phyloP scores from a whole-genome alignment of 1,139 yeast genomes.

The Blastobotrys arbuscula region DNA sequence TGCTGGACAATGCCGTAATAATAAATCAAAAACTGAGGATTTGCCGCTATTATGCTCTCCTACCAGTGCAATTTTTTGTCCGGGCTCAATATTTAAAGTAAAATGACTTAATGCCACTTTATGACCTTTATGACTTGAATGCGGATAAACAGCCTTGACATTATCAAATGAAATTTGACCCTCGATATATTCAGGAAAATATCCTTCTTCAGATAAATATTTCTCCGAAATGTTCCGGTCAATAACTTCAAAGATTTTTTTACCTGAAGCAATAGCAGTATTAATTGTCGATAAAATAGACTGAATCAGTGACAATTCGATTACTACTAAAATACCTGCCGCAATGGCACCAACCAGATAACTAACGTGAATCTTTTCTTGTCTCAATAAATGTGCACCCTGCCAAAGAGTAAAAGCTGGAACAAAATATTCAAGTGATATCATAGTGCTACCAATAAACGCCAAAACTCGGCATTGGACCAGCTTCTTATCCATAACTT shows the following conservation, averaged over 20 bases:
- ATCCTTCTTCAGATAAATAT: neutral
- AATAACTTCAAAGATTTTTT: constrained; percentile 6
- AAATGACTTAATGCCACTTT: constrained; percentile 60
- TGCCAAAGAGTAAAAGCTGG: constrained; percentile 2
- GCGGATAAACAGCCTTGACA: constrained; percentile 76
- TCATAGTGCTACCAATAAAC: neutral
- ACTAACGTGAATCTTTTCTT: neutral
- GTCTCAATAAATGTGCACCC: neutral
- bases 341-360: constrained; percentile 2
- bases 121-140: constrained; percentile 52
- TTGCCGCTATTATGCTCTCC: constrained; percentile 97
- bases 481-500: neutral
- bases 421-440: neutral
- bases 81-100: constrained; percentile 64
- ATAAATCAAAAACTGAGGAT: constrained; percentile 76
- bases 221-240: neutral
- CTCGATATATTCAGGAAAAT: neutral
- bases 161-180: constrained; percentile 26
- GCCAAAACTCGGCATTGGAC: neutral
- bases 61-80: constrained; percentile 87
- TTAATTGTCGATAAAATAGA: neutral
- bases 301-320: neutral
- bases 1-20: constrained; percentile 80
- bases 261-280: neutral
- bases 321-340: neutral